Base-by-base conservation (phyloP, 768 basidiomycete species). In the Epithele typhae region DNA sequence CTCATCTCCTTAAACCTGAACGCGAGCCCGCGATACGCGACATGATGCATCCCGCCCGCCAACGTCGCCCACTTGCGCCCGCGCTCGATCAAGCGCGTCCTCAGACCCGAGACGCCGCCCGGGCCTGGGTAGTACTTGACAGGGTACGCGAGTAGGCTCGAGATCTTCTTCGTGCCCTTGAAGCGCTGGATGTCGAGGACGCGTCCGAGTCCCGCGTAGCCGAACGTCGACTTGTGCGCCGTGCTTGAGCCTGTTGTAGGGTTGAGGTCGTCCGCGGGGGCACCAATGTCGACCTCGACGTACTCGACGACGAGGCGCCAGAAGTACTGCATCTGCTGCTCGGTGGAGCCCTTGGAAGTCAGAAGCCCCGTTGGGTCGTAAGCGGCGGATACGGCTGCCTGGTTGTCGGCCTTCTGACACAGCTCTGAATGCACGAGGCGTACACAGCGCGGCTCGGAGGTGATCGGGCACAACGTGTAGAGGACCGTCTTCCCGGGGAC, bases 41-140 rank as follows among this genome's bases (percentile, higher is more conserved):
- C 73, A 53, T 82, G 80, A 49, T 79, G 77, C 15, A 78, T 63
- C 0, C 78, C 79, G 23, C 73, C 61, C 10, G 57, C 76, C 24
- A 82, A 52, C 3, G 59, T 61, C 19, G 68, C 59, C 81, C 82
- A 84, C 59, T 76, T 78, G 64, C 69, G 72, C 8, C 81, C 82
- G n/a, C 82, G 68, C 36, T 61, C 59, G 25, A 69, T 46, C 8
- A 82, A 57, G 7, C 60, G 52, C 43, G 67, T 61, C 33, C 68
- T 65, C 40, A 82, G 53, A 7, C 69, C 66, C 10, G 64, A 67
- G 34, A 68, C 67, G n/a, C 72, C 68, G 2, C 54, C 60, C 1
- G 59, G 60, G 2, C 59, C 59, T 0, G 67, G 61, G 52, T 80
- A 76, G 60, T 74, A 81, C 46, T 68, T 60, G 35, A 83, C 55